phyloP scores from a whole-genome alignment of 2,329 filamentous ascomycete species.

The Amphichorda felina region DNA sequence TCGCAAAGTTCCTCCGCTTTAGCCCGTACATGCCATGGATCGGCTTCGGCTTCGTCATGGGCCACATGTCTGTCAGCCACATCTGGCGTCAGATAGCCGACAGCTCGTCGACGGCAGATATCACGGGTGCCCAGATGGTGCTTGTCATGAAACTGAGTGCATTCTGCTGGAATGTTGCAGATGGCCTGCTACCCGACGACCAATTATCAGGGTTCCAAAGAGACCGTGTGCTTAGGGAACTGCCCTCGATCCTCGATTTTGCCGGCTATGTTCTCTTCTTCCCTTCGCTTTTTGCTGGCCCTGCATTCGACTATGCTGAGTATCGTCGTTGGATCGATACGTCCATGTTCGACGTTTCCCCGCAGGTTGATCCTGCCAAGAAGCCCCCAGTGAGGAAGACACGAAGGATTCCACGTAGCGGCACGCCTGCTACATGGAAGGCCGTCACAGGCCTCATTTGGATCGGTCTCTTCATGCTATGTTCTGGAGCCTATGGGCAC shows the following conservation, averaged over 20 bases:
- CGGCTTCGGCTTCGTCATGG: slow-evolving; percentile 88
- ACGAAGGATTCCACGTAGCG: slow-evolving; percentile 85
- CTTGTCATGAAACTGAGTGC: slow-evolving; percentile 93
- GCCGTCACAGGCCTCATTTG: slow-evolving; percentile 61
- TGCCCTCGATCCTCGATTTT: slow-evolving; percentile 73
- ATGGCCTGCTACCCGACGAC: slow-evolving; percentile 68
- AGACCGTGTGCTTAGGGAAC: slow-evolving; percentile 60
- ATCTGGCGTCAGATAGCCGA: slow-evolving; percentile 65
- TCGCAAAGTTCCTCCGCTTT: slow-evolving; percentile 65
- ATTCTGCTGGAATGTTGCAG: slow-evolving; percentile 97
- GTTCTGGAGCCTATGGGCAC: slow-evolving; percentile 55
- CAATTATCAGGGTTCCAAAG: slow-evolving; percentile 82
- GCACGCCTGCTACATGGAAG: slow-evolving; percentile 72
- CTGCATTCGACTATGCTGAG: slow-evolving; percentile 89
- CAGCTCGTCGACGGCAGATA: slow-evolving; percentile 60
- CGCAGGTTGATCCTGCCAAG: slow-evolving; percentile 71
- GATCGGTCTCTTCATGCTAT: slow-evolving; percentile 66
- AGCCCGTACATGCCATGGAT: slow-evolving; percentile 97
- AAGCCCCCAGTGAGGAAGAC: slow-evolving; percentile 79
- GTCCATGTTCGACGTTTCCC: slow-evolving; percentile 81
- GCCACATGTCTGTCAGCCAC: slow-evolving; percentile 86
- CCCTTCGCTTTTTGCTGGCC: slow-evolving; percentile 77
- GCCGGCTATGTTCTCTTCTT: slow-evolving; percentile 92
- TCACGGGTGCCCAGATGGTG: slow-evolving; percentile 96
- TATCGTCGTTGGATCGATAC: slow-evolving; percentile 90